Base-by-base conservation (phyloP, 1,284 basidiomycete species). In the Puccinia hordei region DNA sequence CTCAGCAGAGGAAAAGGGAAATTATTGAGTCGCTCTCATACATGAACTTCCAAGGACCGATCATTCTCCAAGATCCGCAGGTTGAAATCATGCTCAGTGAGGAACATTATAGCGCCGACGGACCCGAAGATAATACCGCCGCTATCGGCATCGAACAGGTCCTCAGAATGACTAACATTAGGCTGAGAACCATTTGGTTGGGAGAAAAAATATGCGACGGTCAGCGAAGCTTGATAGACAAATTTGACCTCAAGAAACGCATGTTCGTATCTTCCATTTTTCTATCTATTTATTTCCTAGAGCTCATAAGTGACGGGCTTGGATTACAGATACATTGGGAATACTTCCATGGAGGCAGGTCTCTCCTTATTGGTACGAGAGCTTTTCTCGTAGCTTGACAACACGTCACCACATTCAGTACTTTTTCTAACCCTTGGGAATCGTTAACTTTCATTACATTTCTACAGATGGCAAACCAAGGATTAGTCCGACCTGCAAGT, bases 271-370 rank as follows among this genome's bases (percentile, higher is more conserved):
- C 27, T 55, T 35, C 30, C n/a, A 22, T 35, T 61, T 8, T 61
- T n/a, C 38, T 41, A 41, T 41, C 38, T 12, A 41, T 41, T 41
- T 12, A 41, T 41, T 12, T 41, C 6, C 38, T 41, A 57, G 27
- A 5, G 55, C 38, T 41, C 38, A 41, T 41, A 12, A 41, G 38
- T 4, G 12, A 17, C 33, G 13, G 19, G 4, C 63, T 38, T 68
- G 44, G 85, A 4, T 19, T 10, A n/a, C 66, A 77, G 75, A 68
- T 77, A 94, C 85, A 98, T 91, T 85, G 96, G 97, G 12, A 99
- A 97, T 83, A 99, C 97, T 0, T 93, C 92, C 83, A 99, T 99
- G 97, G 95, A 98, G 84, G 90, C 95, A 0, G 84, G 86, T n/a
- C 68, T 84, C 22, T 84, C 84, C 83, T 84, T 77, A 68, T 44